Conservation (phyloP, 2,329 filamentous ascomycete species). For the Stachybotrys chartarum region DNA sequence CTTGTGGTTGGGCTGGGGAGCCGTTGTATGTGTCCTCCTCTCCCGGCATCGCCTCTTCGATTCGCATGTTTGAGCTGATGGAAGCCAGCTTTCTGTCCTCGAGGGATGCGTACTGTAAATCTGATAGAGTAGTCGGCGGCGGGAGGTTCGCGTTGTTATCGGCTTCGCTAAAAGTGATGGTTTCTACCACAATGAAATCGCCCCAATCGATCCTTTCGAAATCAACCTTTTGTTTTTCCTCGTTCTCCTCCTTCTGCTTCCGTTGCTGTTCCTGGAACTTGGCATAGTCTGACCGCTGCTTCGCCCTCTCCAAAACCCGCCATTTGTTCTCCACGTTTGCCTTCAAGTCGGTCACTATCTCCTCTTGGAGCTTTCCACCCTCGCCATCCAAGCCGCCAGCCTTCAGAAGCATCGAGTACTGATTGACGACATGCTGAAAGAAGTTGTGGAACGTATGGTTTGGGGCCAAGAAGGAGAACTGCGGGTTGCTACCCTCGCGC, state of each 20-base stretch:
- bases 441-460: constrained; percentile 96
- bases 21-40: constrained; percentile 55
- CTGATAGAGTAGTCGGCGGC: constrained; percentile 80
- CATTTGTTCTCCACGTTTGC: constrained; percentile 73
- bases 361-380: constrained; percentile 61
- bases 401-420: constrained; percentile 76
- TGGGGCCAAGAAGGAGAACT: constrained; percentile 92
- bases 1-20: constrained; percentile 28
- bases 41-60: constrained; percentile 93
- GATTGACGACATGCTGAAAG: constrained; percentile 86
- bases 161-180: constrained; percentile 81
- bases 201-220: constrained; percentile 95
- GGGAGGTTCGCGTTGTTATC: constrained; percentile 84
- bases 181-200: constrained; percentile 93
- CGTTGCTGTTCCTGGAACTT: constrained; percentile 81
- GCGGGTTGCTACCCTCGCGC: constrained; percentile 80
- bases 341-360: constrained; percentile 65
- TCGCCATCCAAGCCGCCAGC: constrained; percentile 60
- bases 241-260: constrained; percentile 80
- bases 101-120: constrained; percentile 87
- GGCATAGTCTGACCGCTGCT: constrained; percentile 78
- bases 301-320: constrained; percentile 71
- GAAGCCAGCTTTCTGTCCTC: constrained; percentile 93
- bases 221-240: constrained; percentile 67
- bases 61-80: constrained; percentile 71